These are phyloP conservation scores for Penicillium verhagenii DNA, from an alignment of 495 filamentous ascomycete genomes.

Conservation along the genomic window DNA sequence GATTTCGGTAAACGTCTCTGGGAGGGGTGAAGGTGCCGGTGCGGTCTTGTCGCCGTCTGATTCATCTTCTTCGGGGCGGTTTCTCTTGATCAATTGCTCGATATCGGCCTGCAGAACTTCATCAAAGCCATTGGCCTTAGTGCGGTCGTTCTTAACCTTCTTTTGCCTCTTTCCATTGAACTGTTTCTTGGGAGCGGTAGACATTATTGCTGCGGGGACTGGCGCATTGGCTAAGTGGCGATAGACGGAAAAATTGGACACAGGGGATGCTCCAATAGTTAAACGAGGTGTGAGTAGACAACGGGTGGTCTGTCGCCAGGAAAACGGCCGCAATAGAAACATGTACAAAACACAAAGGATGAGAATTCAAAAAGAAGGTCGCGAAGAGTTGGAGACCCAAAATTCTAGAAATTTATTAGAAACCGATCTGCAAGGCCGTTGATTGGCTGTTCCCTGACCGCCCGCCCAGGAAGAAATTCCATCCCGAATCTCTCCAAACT, in stretches of 20 bases:
- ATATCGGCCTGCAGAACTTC: slow-evolving; percentile 76
- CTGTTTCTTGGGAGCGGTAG: slow-evolving; percentile 27
- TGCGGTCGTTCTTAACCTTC: slow-evolving; percentile 38
- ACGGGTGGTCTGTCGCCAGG: slow-evolving; percentile 12
- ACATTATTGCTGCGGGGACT: slow-evolving; percentile 29
- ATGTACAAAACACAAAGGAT: slow-evolving; percentile 13
- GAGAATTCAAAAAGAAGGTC: slow-evolving; percentile 8
- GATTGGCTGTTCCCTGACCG: slow-evolving; percentile 28
- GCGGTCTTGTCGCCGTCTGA: slow-evolving; percentile 13
- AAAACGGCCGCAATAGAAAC: slow-evolving; percentile 20
- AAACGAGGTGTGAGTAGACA: neutral
- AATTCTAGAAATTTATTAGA: slow-evolving; percentile 33
- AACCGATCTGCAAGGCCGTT: slow-evolving; percentile 22
- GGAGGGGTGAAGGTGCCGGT: slow-evolving; percentile 42
- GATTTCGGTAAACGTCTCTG: slow-evolving; percentile 70
- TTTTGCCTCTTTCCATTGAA: slow-evolving; percentile 44
- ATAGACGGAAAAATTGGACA: neutral
- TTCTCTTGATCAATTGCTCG: slow-evolving; percentile 57
- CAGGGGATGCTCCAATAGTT: neutral
- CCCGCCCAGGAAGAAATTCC: slow-evolving; percentile 34
- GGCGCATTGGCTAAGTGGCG: slow-evolving; percentile 19
- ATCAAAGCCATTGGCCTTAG: slow-evolving; percentile 50
- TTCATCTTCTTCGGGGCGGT: slow-evolving; percentile 34
- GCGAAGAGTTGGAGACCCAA: slow-evolving; percentile 9
- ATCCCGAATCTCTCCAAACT: slow-evolving; percentile 22